These are phyloP conservation scores for Globisporangium cederbergense DNA, from an alignment of 352 stramenopile genomes.

Conservation along the genomic window DNA sequence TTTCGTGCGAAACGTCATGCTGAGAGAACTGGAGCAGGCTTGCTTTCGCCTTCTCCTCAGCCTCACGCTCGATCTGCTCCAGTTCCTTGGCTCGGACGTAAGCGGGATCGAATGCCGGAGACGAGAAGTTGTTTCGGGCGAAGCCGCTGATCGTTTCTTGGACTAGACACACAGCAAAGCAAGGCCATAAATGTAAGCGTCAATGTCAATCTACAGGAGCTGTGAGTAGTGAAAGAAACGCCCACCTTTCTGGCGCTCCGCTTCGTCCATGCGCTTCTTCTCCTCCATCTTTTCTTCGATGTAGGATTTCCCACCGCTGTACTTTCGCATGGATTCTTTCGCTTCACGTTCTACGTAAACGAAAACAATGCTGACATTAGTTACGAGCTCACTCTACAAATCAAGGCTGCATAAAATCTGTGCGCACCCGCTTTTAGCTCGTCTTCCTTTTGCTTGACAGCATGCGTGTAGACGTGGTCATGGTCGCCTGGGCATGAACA, in stretches of 20 bases:
- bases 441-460: constrained; percentile 17
- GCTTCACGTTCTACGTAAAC: constrained; percentile 28
- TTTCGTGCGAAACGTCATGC: constrained; percentile 48
- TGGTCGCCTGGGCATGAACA: constrained; percentile 9
- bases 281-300: constrained; percentile 61
- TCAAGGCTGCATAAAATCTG: background rate
- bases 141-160: constrained; percentile 32
- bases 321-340: constrained; percentile 33
- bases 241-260: constrained; percentile 34
- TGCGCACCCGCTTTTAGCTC: constrained; percentile 17
- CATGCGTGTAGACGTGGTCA: constrained; percentile 19
- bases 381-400: background rate
- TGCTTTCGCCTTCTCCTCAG: constrained; percentile 55
- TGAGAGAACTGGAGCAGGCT: constrained; percentile 53
- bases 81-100: constrained; percentile 56
- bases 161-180: constrained; percentile 5
- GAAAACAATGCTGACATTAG: background rate
- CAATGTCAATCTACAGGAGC: background rate
- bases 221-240: background rate
- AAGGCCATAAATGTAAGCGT: background rate
- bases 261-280: constrained; percentile 52
- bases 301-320: constrained; percentile 45
- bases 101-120: constrained; percentile 42
- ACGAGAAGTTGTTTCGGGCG: constrained; percentile 49
- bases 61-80: constrained; percentile 43